Evolutionary conservation across 345 rosid genomes (phyloP).

Genomic region (Brassica nigra): DNA sequence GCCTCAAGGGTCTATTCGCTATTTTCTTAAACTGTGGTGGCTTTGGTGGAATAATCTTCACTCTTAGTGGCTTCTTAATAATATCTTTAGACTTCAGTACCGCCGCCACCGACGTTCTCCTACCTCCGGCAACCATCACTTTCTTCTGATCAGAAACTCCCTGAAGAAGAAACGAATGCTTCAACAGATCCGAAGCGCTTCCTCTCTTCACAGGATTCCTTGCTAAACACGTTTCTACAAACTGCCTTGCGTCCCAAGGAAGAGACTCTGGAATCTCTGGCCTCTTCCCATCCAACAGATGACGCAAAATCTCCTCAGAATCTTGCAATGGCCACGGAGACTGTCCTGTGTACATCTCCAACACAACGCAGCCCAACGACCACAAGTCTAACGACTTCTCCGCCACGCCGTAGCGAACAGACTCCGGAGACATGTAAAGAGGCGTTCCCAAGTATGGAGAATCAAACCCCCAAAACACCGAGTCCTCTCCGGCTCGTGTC

Average conservation of each 20-base stretch:
- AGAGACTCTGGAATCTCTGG: constrained; percentile 25
- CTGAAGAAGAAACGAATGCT: constrained; percentile 12
- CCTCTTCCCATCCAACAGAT: neutral
- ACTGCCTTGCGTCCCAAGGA: constrained; percentile 26
- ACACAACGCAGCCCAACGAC: constrained; percentile 32
- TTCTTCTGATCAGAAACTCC: constrained; percentile 2
- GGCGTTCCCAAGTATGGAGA: constrained; percentile 18
- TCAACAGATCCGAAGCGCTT: constrained; percentile 15
- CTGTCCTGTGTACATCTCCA: constrained; percentile 32
- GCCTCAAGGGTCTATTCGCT: constrained; percentile 7
- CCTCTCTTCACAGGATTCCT: constrained; percentile 6
- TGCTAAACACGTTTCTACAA: constrained; percentile 23
- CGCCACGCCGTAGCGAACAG: constrained; percentile 12
- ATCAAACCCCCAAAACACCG: neutral
- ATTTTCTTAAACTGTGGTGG: constrained; percentile 4
- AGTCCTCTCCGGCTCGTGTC: neutral
- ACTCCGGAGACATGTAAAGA: constrained; percentile 22
- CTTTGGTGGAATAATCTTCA: constrained; percentile 24
- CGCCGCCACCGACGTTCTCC: neutral
- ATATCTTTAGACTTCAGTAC: neutral
- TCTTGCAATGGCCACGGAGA: constrained; percentile 13
- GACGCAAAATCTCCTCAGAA: neutral
- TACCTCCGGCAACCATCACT: neutral
- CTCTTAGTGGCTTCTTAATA: neutral
- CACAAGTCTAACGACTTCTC: constrained; percentile 26